Conservation (phyloP, 2,329 filamentous ascomycete genomes). For the Colletotrichum phormii region DNA sequence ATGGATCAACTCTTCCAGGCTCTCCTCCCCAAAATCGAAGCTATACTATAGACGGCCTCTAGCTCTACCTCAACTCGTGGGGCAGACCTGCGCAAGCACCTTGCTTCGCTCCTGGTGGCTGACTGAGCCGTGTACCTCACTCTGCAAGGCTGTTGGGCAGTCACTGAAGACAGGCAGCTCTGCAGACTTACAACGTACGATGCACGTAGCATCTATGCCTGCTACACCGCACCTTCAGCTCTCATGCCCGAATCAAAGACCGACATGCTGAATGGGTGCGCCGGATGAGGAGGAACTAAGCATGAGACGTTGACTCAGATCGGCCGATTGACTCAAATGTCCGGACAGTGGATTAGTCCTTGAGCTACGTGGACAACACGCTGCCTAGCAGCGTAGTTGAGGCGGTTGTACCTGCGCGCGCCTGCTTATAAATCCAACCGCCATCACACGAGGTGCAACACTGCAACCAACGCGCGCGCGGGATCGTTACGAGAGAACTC, state of each 20-base stretch:
- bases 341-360: not conserved
- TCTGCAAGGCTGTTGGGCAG: too few relatives aligned
- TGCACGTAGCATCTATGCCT: too few relatives aligned
- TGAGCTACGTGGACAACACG: not conserved
- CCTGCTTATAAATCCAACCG: not conserved
- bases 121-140: too few relatives aligned
- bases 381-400: not conserved
- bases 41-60: too few relatives aligned
- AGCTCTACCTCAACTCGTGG: too few relatives aligned
- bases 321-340: not conserved
- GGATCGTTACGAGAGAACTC: not conserved
- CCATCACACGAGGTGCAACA: not conserved
- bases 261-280: too few relatives aligned
- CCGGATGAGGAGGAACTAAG: not conserved
- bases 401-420: not conserved
- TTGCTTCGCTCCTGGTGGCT: too few relatives aligned
- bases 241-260: not conserved
- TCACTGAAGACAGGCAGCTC: too few relatives aligned
- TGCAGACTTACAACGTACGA: too few relatives aligned
- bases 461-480: not conserved
- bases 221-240: not conserved
- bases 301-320: not conserved
- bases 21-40: too few relatives aligned
- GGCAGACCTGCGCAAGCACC: too few relatives aligned
- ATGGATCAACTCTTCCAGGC: too few relatives aligned